phyloP scores from a whole-genome alignment of 768 basidiomycete species.

The Phlebiopsis gigantea region DNA sequence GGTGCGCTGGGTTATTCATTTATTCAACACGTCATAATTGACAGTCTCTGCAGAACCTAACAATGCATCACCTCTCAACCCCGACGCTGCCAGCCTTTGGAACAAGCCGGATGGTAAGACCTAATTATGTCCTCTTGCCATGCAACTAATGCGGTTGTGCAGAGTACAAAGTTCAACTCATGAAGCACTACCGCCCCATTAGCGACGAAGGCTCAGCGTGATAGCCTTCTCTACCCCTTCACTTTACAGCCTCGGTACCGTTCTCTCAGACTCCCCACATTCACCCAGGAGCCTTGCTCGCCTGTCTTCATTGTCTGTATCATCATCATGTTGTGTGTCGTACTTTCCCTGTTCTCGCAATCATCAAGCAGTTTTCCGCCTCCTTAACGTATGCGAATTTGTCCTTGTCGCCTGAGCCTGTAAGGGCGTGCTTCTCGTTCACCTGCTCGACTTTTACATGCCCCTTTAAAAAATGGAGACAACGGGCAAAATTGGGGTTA shows the following conservation, averaged over 20 bases:
- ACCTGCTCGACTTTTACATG: too few species aligned
- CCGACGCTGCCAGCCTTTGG: constrained; percentile 84
- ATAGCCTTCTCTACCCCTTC: constrained; percentile 1
- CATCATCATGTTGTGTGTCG: constrained; percentile 1
- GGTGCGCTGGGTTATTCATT: constrained; percentile 40
- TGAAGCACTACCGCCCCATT: constrained; percentile 65
- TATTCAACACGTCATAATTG: neutral
- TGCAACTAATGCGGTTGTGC: constrained; percentile 4
- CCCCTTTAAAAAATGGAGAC: too few species aligned
- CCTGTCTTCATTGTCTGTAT: constrained; percentile 2
- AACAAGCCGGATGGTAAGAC: constrained; percentile 55
- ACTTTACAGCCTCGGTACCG: neutral
- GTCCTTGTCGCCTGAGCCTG: too few species aligned
- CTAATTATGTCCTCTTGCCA: neutral
- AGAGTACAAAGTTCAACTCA: constrained; percentile 71
- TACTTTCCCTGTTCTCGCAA: neutral
- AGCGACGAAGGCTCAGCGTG: constrained; percentile 29
- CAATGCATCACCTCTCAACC: constrained; percentile 86
- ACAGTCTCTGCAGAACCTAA: constrained; percentile 68
- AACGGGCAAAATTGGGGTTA: too few species aligned
- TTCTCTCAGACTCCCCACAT: constrained; percentile 11
- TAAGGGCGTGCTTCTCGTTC: too few species aligned
- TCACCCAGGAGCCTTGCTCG: neutral
- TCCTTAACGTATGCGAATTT: too few species aligned
- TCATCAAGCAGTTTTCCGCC: neutral